Evolutionary conservation across 1,284 basidiomycete genomes (phyloP).

Genomic region (Leccinum fuscescens): DNA sequence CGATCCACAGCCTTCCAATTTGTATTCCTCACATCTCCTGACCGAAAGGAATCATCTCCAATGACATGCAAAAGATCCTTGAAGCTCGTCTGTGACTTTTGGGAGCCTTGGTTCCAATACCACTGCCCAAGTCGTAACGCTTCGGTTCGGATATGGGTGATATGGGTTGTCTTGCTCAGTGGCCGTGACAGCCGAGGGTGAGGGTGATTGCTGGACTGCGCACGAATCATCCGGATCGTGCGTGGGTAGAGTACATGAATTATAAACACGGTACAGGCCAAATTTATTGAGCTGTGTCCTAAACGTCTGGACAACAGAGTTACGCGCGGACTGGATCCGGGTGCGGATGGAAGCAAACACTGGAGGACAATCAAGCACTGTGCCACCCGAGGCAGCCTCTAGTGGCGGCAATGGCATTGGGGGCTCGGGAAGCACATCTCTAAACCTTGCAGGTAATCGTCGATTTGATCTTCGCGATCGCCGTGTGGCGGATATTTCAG

Average conservation of each 20-base stretch:
- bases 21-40: neutral
- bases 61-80: neutral
- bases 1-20: neutral
- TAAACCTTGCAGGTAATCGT: neutral
- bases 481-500: neutral
- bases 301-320: neutral
- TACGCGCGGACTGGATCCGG: neutral
- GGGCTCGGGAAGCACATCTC: neutral
- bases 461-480: neutral
- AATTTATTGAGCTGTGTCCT: neutral
- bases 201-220: neutral
- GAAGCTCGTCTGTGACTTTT: neutral
- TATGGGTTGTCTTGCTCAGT: neutral
- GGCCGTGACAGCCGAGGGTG: neutral
- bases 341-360: neutral
- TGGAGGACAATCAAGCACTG: neutral
- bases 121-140: neutral
- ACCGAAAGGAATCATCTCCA: neutral
- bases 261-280: neutral
- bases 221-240: neutral
- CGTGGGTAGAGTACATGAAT: neutral
- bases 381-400: neutral
- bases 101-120: neutral
- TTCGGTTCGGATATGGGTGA: neutral
- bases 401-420: neutral